Evolutionary conservation across 148 eudicot genomes (phyloP).

Genomic region (Rhododendron ferrugineum): DNA sequence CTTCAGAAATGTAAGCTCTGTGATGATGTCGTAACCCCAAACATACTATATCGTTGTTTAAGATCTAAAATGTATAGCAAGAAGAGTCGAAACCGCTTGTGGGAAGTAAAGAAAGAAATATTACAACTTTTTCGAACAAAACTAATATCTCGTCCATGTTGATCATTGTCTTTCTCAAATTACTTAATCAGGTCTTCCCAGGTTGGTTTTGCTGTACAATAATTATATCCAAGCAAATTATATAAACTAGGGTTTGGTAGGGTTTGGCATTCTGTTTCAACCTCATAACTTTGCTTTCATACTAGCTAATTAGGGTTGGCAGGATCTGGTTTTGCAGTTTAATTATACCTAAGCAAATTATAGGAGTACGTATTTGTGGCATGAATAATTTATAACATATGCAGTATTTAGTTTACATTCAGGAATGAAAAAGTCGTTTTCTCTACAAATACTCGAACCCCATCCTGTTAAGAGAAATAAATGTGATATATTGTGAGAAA

Average conservation of each 20-base stretch:
- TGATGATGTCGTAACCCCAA: not conserved
- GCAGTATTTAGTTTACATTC: too few relatives aligned
- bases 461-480: too few relatives aligned
- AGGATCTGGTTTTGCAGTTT: not conserved
- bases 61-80: not conserved
- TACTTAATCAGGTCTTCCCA: not conserved
- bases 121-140: not conserved
- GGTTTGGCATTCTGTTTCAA: not conserved
- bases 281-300: not conserved
- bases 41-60: not conserved
- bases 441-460: too few relatives aligned
- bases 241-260: not conserved
- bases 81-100: conserved; percentile 10
- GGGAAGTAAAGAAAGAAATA: conserved; percentile 12
- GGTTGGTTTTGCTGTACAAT: not conserved
- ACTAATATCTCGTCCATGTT: conserved; percentile 14
- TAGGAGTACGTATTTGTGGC: too few relatives aligned
- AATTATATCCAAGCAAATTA: not conserved
- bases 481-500: too few relatives aligned
- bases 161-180: conserved; percentile 16
- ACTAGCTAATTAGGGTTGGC: not conserved
- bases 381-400: too few relatives aligned
- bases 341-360: not conserved
- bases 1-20: not conserved
- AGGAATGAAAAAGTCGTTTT: too few relatives aligned